These are phyloP conservation scores for Backusella morwellensis DNA, from an alignment of 192 early-diverging fungal genomes.

Conservation along the genomic window DNA sequence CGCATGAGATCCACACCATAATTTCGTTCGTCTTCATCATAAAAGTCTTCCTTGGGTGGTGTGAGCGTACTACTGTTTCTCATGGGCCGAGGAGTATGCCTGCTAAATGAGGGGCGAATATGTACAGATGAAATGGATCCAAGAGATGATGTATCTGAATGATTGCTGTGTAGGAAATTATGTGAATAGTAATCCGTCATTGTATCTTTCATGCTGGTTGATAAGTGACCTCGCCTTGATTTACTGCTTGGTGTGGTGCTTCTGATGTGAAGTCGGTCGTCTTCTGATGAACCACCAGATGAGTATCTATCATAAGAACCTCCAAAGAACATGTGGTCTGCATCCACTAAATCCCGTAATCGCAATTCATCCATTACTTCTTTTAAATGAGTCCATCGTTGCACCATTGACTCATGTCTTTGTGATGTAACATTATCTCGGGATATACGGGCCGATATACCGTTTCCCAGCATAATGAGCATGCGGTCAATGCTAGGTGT, in stretches of 20 bases:
- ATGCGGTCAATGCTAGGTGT: conserved; percentile 54
- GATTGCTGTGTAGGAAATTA: conserved; percentile 5
- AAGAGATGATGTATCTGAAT: conserved; percentile 22
- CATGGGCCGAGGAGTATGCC: background rate
- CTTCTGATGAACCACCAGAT: conserved; percentile 1
- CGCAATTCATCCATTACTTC: conserved; percentile 33
- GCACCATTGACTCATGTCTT: conserved; percentile 47
- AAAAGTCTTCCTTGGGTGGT: conserved; percentile 6
- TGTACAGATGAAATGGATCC: background rate
- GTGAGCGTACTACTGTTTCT: background rate
- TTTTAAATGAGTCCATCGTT: conserved; percentile 50
- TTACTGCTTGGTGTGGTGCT: background rate
- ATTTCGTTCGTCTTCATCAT: conserved; percentile 14
- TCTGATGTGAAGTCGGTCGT: background rate
- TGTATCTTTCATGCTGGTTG: background rate
- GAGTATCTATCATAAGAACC: background rate
- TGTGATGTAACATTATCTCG: conserved; percentile 38
- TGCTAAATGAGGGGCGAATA: background rate
- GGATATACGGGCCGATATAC: conserved; percentile 45
- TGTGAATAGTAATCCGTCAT: background rate
- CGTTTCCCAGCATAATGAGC: conserved; percentile 55
- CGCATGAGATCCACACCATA: background rate
- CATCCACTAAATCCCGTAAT: conserved; percentile 21
- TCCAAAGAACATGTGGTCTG: conserved; percentile 14
- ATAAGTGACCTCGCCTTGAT: background rate